phyloP scores from a whole-genome alignment of 352 stramenopile genomes.

The Thraustotheca clavata region DNA sequence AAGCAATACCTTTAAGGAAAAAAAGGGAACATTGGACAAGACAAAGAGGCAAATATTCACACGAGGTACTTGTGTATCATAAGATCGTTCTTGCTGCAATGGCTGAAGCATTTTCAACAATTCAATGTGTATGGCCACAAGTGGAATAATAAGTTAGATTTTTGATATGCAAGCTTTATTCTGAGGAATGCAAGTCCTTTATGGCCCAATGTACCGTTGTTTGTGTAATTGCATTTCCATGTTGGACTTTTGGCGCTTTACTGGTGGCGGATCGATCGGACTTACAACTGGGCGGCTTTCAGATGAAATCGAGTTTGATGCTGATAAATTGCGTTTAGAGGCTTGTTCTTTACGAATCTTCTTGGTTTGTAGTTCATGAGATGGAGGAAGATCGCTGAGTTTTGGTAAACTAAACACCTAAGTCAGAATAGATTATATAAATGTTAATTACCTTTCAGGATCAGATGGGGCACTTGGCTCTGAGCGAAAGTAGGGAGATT shows the following conservation, averaged over 20 bases:
- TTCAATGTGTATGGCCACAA: too few species aligned
- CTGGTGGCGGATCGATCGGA: neutral
- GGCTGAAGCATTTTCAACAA: too few species aligned
- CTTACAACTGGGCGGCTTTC: neutral
- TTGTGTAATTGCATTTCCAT: neutral
- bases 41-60: neutral
- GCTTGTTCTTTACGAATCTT: slow-evolving; percentile 82
- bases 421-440: neutral
- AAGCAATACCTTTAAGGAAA: neutral
- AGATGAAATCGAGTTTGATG: neutral
- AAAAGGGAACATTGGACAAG: neutral
- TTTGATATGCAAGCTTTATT: too few species aligned
- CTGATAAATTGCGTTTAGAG: neutral
- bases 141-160: too few species aligned
- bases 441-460: slow-evolving; percentile 19
- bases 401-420: slow-evolving; percentile 32
- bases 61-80: neutral
- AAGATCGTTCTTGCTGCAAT: too few species aligned
- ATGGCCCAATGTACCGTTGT: neutral
- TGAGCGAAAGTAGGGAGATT: slow-evolving; percentile 91
- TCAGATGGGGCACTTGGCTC: slow-evolving; percentile 33
- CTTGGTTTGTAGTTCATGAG: slow-evolving; percentile 85
- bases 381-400: slow-evolving; percentile 66
- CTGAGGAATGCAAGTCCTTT: too few species aligned
- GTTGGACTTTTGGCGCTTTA: neutral